A percentile compares a stretch with the other conserved stretches of the same genome.
These are phyloP conservation scores for Paragyromitra xinjiangensis DNA, from an alignment of 495 filamentous ascomycete species.

Conservation along the genomic window DNA sequence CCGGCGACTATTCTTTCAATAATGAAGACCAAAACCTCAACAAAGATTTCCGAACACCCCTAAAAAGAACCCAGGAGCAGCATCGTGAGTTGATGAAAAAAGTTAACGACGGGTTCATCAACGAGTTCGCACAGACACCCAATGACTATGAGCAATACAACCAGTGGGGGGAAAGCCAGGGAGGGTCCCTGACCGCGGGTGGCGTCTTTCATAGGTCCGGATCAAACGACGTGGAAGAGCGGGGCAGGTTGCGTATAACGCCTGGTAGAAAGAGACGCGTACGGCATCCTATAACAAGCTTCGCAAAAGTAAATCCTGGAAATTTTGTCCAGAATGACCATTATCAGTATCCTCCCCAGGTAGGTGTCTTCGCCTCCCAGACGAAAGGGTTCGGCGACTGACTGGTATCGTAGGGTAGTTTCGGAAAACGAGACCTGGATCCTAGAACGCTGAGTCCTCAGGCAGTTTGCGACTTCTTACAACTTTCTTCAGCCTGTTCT, in stretches of 20 bases:
- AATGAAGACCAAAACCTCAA: not conserved
- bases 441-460: not conserved
- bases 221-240: not conserved
- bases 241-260: not conserved
- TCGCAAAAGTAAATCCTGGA: not conserved
- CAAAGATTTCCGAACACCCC: not conserved
- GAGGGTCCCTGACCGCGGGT: not conserved
- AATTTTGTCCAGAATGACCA: not conserved
- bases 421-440: not conserved
- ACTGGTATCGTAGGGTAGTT: not conserved
- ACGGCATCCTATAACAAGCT: not conserved
- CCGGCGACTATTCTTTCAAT: not conserved
- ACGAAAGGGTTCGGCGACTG: not conserved
- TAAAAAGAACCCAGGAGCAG: not conserved
- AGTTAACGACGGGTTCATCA: not conserved
- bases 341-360: not conserved
- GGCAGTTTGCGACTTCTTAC: constrained; percentile 18
- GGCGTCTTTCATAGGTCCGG: not conserved
- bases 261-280: not conserved
- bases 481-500: not conserved
- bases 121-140: not conserved
- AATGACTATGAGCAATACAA: not conserved
- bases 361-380: not conserved
- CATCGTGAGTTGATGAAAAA: not conserved
- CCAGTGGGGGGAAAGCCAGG: not conserved